Evolutionary conservation across 306 rosid genomes (phyloP).

Genomic region (Ormosia semicastrata): DNA sequence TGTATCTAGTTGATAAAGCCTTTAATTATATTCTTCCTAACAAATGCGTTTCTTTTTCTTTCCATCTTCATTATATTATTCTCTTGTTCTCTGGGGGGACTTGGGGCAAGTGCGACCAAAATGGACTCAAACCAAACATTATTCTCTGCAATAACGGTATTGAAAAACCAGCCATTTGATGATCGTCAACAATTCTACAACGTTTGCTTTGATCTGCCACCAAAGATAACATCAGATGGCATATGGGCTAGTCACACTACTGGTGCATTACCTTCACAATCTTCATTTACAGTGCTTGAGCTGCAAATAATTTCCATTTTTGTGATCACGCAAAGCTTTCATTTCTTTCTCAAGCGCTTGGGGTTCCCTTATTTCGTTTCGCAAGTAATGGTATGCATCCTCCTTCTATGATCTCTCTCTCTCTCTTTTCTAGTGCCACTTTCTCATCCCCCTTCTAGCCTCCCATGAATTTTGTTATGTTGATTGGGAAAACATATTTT

Average conservation of each 20-base stretch:
- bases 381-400: conserved; percentile 44
- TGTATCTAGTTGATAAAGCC: background rate
- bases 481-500: background rate
- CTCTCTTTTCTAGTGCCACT: background rate
- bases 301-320: conserved; percentile 38
- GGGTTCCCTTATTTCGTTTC: conserved; percentile 43
- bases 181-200: background rate
- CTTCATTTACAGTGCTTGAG: conserved; percentile 40
- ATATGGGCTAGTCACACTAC: background rate
- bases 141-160: background rate
- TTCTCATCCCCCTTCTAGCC: background rate
- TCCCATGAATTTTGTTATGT: background rate
- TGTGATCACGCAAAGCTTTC: conserved; percentile 16
- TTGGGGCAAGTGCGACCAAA: background rate
- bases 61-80: background rate
- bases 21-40: background rate
- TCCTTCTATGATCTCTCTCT: background rate
- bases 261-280: background rate
- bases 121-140: background rate
- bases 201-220: background rate
- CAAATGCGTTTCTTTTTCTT: background rate
- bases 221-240: background rate
- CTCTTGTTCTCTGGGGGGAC: background rate
- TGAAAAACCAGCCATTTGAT: too few species aligned
- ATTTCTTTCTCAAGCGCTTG: conserved; percentile 42